Conservation (phyloP, 1,284 basidiomycete species). For the Chiua sp. region DNA sequence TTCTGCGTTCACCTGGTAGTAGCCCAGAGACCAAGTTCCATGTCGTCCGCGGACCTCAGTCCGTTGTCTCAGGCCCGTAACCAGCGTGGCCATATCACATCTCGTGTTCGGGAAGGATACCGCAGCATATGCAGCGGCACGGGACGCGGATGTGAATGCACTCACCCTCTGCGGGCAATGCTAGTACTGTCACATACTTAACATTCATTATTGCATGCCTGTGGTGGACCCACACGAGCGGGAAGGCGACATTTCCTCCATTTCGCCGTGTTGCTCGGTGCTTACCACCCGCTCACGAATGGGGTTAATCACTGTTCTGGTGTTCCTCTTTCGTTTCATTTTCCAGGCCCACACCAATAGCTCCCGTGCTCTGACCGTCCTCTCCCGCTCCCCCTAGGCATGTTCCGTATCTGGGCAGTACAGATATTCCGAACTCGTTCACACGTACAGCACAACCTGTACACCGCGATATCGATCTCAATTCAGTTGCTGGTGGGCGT, state of each 20-base stretch:
- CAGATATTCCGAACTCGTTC: conserved; percentile 12
- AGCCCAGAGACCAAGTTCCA: conserved; percentile 15
- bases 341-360: conserved; percentile 15
- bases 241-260: conserved; percentile 4
- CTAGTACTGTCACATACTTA: conserved; percentile 4
- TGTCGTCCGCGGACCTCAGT: conserved; percentile 49
- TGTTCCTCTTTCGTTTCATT: neutral
- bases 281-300: neutral
- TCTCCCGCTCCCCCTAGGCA: conserved; percentile 15
- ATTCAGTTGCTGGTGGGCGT: conserved; percentile 10
- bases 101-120: conserved; percentile 46
- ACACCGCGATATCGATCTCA: conserved; percentile 23
- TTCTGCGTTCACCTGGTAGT: neutral
- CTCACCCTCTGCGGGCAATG: conserved; percentile 8
- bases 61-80: conserved; percentile 45
- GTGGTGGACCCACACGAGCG: conserved; percentile 4
- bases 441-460: conserved; percentile 19
- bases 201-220: conserved; percentile 9
- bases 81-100: conserved; percentile 52
- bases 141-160: conserved; percentile 9
- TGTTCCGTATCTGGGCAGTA: conserved; percentile 18
- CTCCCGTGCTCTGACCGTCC: conserved; percentile 17
- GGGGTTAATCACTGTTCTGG: neutral
- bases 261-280: conserved; percentile 12
- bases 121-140: conserved; percentile 28